Evolutionary conservation across 805 yeast species (phyloP).

Genomic region (Starmerella powellii): DNA sequence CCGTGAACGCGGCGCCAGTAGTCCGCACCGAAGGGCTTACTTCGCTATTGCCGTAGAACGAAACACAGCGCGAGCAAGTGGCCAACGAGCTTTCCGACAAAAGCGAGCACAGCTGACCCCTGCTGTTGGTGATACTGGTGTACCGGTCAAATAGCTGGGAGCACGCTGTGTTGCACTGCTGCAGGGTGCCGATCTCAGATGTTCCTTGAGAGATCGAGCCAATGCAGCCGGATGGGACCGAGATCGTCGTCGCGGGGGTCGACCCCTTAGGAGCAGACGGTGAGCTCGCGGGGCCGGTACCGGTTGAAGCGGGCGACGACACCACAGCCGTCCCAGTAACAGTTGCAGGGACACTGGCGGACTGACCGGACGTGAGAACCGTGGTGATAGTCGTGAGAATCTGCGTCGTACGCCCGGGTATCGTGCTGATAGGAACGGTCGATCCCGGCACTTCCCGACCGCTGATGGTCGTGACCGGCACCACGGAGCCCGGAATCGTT

Average conservation of each 20-base stretch:
- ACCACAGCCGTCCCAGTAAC: background rate
- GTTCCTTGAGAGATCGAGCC: slow-evolving; percentile 2
- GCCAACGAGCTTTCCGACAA: background rate
- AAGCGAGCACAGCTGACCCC: background rate
- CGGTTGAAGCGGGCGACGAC: background rate
- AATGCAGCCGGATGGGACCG: slow-evolving; percentile 3
- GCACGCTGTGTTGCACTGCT: slow-evolving; percentile 1
- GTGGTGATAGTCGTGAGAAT: slow-evolving; percentile 6
- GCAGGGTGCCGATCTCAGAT: background rate
- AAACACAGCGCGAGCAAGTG: slow-evolving; percentile 2
- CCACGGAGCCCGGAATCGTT: slow-evolving; percentile 19
- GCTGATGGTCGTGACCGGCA: slow-evolving; percentile 3
- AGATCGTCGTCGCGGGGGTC: background rate
- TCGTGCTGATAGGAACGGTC: slow-evolving; percentile 16
- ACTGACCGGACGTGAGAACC: background rate
- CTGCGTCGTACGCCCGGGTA: slow-evolving; percentile 11
- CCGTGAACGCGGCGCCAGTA: background rate
- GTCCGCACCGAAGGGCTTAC: background rate
- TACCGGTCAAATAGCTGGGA: background rate
- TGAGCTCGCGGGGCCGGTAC: no score
- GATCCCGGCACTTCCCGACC: slow-evolving; percentile 14
- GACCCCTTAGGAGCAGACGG: background rate
- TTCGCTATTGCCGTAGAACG: slow-evolving; percentile 1
- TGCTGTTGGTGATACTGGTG: background rate
- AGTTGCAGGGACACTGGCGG: background rate